These are phyloP conservation scores for Cladophialophora carrionii DNA, from an alignment of 2,329 filamentous ascomycete species.

Conservation along the genomic window DNA sequence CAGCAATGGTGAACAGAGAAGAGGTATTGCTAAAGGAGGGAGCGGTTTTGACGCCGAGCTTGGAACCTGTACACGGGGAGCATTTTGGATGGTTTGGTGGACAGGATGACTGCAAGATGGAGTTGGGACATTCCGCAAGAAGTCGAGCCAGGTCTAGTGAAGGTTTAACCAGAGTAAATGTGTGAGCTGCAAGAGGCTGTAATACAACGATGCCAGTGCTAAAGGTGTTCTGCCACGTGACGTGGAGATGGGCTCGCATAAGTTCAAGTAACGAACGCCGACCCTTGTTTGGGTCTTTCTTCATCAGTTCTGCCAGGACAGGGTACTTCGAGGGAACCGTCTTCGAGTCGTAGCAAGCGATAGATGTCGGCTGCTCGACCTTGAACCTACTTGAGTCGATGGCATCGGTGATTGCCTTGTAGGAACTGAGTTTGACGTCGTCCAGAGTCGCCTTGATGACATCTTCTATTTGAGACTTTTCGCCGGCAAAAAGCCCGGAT, in stretches of 20 bases:
- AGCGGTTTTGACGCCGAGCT: slow-evolving; percentile 69
- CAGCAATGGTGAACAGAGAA: slow-evolving; percentile 77
- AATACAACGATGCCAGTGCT: slow-evolving; percentile 75
- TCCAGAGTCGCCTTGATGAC: slow-evolving; percentile 65
- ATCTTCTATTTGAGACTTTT: slow-evolving; percentile 64
- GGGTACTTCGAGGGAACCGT: slow-evolving; percentile 68
- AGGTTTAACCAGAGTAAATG: slow-evolving; percentile 70
- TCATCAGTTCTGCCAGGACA: slow-evolving; percentile 66
- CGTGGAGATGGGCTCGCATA: slow-evolving; percentile 83
- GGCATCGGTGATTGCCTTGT: slow-evolving; percentile 66
- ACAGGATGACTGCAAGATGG: slow-evolving; percentile 74
- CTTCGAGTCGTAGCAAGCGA: slow-evolving; percentile 76
- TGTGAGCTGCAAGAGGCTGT: slow-evolving; percentile 76
- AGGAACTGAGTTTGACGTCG: slow-evolving; percentile 58
- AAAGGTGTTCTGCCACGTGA: slow-evolving; percentile 80
- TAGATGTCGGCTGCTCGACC: slow-evolving; percentile 66
- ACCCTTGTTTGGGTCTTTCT: slow-evolving; percentile 61
- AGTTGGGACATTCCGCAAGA: slow-evolving; percentile 73
- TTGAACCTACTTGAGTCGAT: slow-evolving; percentile 64
- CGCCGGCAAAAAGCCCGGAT: slow-evolving; percentile 73
- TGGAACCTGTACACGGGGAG: slow-evolving; percentile 69
- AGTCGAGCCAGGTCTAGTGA: slow-evolving; percentile 73
- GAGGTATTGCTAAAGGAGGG: slow-evolving; percentile 72
- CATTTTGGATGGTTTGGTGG: slow-evolving; percentile 80
- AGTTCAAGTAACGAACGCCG: slow-evolving; percentile 70